These are phyloP conservation scores for Diplogelasinospora grovesii DNA, from an alignment of 495 filamentous ascomycete species.

Conservation along the genomic window DNA sequence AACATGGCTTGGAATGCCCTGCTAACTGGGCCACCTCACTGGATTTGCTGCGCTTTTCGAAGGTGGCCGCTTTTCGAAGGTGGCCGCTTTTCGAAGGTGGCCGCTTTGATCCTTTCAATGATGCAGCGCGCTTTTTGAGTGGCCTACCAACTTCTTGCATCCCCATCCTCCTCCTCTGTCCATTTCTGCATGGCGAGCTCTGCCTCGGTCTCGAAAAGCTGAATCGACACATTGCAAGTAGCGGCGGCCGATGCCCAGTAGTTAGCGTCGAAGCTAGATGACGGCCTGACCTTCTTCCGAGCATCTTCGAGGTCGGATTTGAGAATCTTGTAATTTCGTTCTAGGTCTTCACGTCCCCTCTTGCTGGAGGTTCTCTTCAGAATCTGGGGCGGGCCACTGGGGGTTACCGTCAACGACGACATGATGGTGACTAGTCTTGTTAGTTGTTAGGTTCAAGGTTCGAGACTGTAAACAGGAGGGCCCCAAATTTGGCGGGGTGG, in stretches of 20 bases:
- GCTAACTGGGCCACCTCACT: constrained; percentile 5
- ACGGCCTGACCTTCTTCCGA: constrained; percentile 8
- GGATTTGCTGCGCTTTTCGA: constrained; percentile 7
- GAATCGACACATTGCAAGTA: constrained; percentile 1
- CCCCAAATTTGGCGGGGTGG: too few relatives aligned
- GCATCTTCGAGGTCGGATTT: too few relatives aligned
- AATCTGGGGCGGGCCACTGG: too few relatives aligned
- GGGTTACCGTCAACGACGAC: too few relatives aligned
- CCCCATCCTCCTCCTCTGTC: constrained; percentile 2
- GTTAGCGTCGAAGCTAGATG: constrained; percentile 5
- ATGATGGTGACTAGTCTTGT: too few relatives aligned
- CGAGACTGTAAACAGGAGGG: too few relatives aligned
- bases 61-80: constrained; percentile 7
- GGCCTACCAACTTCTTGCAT: constrained; percentile 4
- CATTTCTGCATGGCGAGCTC: constrained; percentile 6
- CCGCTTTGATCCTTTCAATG: constrained; percentile 5
- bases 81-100: constrained; percentile 7
- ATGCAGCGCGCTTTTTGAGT: constrained; percentile 9
- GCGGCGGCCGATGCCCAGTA: constrained; percentile 9
- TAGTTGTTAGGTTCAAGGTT: too few relatives aligned
- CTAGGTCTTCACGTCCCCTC: too few relatives aligned
- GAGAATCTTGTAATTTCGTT: too few relatives aligned
- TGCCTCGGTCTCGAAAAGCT: constrained; percentile 2
- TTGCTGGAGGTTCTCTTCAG: too few relatives aligned
- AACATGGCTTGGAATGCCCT: constrained; percentile 15